phyloP scores from a whole-genome alignment of 495 filamentous ascomycete genomes.

The Melanomma pulvis-pyrius region DNA sequence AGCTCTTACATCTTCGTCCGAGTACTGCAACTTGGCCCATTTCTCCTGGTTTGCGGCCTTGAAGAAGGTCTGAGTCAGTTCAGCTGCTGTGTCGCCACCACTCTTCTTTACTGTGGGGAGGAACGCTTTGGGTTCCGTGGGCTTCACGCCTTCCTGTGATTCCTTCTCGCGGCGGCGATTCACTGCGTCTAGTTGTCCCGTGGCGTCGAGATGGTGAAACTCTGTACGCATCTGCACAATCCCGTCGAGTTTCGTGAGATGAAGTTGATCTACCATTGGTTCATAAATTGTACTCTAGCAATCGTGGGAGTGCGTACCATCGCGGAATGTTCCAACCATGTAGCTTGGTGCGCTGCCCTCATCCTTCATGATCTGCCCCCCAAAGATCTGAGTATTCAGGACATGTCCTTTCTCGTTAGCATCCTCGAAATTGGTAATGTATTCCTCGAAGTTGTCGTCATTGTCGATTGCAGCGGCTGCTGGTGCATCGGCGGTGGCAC shows the following conservation, averaged over 20 bases:
- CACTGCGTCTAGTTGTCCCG: conserved; percentile 53
- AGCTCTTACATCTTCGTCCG: conserved; percentile 65
- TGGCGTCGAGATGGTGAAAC: conserved; percentile 73
- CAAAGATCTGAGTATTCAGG: conserved; percentile 63
- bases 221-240: conserved; percentile 76
- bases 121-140: conserved; percentile 54
- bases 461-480: conserved; percentile 33
- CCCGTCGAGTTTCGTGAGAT: conserved; percentile 68
- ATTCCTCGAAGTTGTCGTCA: conserved; percentile 48
- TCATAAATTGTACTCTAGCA: conserved; percentile 6
- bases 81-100: conserved; percentile 49
- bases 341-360: conserved; percentile 66
- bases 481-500: conserved; percentile 5
- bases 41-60: conserved; percentile 49
- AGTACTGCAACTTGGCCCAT: conserved; percentile 66
- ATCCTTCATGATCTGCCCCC: conserved; percentile 64
- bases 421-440: conserved; percentile 53
- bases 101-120: conserved; percentile 71
- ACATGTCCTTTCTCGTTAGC: conserved; percentile 56
- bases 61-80: conserved; percentile 19
- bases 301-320: conserved; percentile 50
- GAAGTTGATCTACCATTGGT: conserved; percentile 58
- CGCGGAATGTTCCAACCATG: conserved; percentile 71
- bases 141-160: conserved; percentile 46
- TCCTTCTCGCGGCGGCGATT: conserved; percentile 47